Base-by-base conservation (phyloP, 2,329 filamentous ascomycete species). In the Hymenoscyphus infarciens region DNA sequence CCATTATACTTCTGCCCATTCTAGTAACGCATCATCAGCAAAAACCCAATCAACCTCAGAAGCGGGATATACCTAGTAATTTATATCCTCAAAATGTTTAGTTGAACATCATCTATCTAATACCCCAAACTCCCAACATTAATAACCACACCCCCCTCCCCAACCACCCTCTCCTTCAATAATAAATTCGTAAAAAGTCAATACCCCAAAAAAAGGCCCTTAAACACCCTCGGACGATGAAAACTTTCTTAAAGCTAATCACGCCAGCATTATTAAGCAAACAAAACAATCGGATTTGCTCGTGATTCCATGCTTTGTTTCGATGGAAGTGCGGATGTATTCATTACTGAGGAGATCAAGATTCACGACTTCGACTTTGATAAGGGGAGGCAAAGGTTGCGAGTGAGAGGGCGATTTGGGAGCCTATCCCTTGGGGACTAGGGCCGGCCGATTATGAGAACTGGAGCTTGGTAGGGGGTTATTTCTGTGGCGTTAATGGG, bases 51-150 rank as follows among this genome's bases (percentile, higher is more conserved):
- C 70, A 74, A 3, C 3, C 27, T 29, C 27, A 6, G 27, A 35
- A 11, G 33, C 6, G 38, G 10, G 8, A 54, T 11, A 27, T 60
- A 60, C 58, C 15, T 61, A 6, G 16, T 64, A 66, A 42, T 68
- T 66, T 15, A 61, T 49, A 33, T 64, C 59, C 8, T 65, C 65
- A 0, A 75, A 79, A 59, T 80, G n/a, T n/a, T n/a, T n/a, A n/a
- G n/a, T n/a, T n/a, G 79, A 0, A 85, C 63, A 7, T 78, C 77
- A 1, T 67, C 68, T 2, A 68, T 63, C n/a, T 76, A 74, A 66
- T 84, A 82, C 1, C 68, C 80, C 0, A 74, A 65, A 1, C 78
- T 80, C 0, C 79, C 74, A 1, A 83, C 69, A 0, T 74, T 71
- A 52, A 85, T 74, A 7, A 81, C 63, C 0, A 74, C 67, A 1